phyloP scores from a whole-genome alignment of 2,329 filamentous ascomycete genomes.

The Penicillium decumbens region DNA sequence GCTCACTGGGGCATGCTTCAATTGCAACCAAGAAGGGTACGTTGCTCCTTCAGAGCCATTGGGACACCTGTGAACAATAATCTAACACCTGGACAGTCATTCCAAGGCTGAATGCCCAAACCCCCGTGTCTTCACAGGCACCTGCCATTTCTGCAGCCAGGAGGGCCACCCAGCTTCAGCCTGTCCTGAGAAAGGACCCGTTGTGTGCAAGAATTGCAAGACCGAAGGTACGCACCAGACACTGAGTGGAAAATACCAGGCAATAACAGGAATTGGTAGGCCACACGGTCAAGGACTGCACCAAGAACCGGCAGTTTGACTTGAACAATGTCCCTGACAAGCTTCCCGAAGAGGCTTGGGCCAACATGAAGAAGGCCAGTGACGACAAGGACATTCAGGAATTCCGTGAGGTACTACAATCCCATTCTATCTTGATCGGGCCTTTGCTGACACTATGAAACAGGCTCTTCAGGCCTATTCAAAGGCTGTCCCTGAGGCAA shows the following conservation, averaged over 20 bases:
- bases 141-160: conserved; percentile 45
- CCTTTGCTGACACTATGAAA: conserved; percentile 7
- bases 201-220: conserved; percentile 47
- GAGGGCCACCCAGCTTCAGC: conserved; percentile 44
- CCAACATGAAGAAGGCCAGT: conserved; percentile 46
- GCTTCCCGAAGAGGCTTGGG: conserved; percentile 49
- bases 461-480: conserved; percentile 49
- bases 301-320: conserved; percentile 44
- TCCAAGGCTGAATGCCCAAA: conserved; percentile 42
- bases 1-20: conserved; percentile 44
- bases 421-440: neutral
- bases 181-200: conserved; percentile 43
- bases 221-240: conserved; percentile 37
- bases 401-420: conserved; percentile 43
- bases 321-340: conserved; percentile 44
- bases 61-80: too few relatives aligned
- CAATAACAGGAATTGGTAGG: conserved; percentile 28
- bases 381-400: conserved; percentile 48
- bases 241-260: neutral
- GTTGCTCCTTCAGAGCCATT: neutral
- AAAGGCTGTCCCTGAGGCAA: conserved; percentile 45
- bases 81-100: conserved; percentile 3
- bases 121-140: conserved; percentile 45
- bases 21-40: conserved; percentile 43
- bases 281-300: conserved; percentile 45